phyloP scores from a whole-genome alignment of 1,284 basidiomycete species.

The Trichosporon ovoides region DNA sequence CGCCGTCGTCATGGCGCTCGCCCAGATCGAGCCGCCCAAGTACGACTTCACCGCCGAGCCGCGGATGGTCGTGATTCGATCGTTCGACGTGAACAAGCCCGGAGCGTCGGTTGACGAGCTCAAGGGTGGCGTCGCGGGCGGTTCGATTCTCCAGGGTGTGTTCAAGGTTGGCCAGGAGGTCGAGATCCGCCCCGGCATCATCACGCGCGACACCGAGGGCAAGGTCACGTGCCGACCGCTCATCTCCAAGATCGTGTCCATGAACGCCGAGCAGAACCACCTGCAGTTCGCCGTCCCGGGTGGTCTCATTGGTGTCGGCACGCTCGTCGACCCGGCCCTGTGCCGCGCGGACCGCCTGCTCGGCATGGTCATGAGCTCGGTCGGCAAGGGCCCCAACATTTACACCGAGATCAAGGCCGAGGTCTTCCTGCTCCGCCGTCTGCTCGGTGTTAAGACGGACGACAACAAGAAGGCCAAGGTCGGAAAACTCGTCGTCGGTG shows the following conservation, averaged over 20 bases:
- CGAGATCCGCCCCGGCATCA: constrained; percentile 94
- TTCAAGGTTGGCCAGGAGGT: constrained; percentile 83
- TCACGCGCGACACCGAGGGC: constrained; percentile 89
- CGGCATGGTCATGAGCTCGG: constrained; percentile 90
- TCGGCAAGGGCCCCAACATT: constrained; percentile 87
- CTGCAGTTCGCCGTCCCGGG: constrained; percentile 94
- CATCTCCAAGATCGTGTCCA: constrained; percentile 81
- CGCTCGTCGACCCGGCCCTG: constrained; percentile 90
- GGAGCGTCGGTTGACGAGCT: constrained; percentile 94
- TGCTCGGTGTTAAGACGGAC: constrained; percentile 96
- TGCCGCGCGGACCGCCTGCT: constrained; percentile 95
- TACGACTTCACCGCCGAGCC: constrained; percentile 90
- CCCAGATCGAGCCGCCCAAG: constrained; percentile 86
- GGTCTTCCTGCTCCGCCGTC: constrained; percentile 82
- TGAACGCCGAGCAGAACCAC: constrained; percentile 92
- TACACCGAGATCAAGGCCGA: constrained; percentile 64
- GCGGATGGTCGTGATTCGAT: constrained; percentile 94
- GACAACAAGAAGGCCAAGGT: constrained; percentile 97
- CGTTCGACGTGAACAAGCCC: constrained; percentile 99
- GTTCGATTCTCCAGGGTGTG: constrained; percentile 89
- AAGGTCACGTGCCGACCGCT: constrained; percentile 90
- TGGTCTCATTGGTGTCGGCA: constrained; percentile 96
- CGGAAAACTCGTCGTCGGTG: constrained; percentile 84
- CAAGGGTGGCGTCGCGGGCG: constrained; percentile 96
- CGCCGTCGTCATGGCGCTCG: constrained; percentile 99